These are phyloP conservation scores for Voacanga thouarsii DNA, from an alignment of 257 asterid species.

Conservation along the genomic window DNA sequence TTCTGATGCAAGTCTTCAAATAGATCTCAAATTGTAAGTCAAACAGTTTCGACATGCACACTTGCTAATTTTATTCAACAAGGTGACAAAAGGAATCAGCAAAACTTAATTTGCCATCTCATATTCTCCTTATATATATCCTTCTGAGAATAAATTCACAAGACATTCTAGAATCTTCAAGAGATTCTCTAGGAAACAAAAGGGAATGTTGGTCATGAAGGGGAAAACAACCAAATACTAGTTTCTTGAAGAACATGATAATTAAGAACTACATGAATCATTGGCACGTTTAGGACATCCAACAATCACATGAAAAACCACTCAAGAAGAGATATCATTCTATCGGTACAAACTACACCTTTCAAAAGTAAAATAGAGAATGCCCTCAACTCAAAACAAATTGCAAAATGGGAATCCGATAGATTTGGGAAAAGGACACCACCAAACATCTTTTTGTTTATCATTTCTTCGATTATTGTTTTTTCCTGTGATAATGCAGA, in stretches of 20 bases:
- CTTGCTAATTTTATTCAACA: background rate
- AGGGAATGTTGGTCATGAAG: background rate
- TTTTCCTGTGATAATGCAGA: background rate
- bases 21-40: background rate
- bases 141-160: background rate
- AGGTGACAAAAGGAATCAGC: background rate
- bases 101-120: background rate
- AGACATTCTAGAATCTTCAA: background rate
- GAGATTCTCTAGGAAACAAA: background rate
- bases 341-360: background rate
- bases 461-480: background rate
- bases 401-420: background rate
- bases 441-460: background rate
- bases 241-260: background rate
- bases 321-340: background rate
- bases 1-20: background rate
- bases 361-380: constrained; percentile 3
- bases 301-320: background rate
- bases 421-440: background rate
- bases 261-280: background rate
- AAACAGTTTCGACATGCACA: background rate
- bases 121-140: background rate
- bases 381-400: background rate
- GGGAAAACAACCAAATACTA: background rate
- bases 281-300: background rate